phyloP scores from a whole-genome alignment of 768 basidiomycete genomes.

The Xanthoconium purpureum region DNA sequence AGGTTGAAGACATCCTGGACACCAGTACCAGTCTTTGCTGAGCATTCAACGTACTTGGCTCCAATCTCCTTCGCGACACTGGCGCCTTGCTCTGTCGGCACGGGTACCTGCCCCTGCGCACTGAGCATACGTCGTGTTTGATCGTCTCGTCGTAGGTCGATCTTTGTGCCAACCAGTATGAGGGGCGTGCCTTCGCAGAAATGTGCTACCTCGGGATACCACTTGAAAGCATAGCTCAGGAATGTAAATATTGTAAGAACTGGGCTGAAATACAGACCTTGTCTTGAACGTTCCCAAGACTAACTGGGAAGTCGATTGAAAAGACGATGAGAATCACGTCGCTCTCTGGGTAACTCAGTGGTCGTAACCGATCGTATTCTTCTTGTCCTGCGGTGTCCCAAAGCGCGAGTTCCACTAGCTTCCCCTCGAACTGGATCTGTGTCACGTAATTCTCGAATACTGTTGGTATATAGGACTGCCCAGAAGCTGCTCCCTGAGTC shows the following conservation, averaged over 20 bases:
- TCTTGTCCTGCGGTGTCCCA: conserved; percentile 99
- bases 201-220: conserved; percentile 91
- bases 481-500: conserved; percentile 14
- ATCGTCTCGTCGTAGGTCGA: conserved; percentile 83
- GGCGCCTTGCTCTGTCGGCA: conserved; percentile 79
- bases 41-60: conserved; percentile 91
- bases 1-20: conserved; percentile 90
- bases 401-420: conserved; percentile 90
- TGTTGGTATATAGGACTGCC: conserved; percentile 85
- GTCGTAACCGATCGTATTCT: conserved; percentile 88
- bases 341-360: conserved; percentile 84
- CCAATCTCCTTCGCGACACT: conserved; percentile 91
- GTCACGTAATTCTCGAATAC: conserved; percentile 95
- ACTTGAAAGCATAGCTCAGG: conserved; percentile 44
- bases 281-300: conserved; percentile 86
- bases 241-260: neutral
- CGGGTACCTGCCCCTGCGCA: conserved; percentile 83
- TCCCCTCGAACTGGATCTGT: conserved; percentile 80
- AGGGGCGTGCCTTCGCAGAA: conserved; percentile 89
- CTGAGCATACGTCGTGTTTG: conserved; percentile 83
- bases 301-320: conserved; percentile 89
- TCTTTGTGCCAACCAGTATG: conserved; percentile 92
- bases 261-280: conserved; percentile 51
- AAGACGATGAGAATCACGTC: conserved; percentile 93
- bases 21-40: conserved; percentile 85